phyloP scores from a whole-genome alignment of 1,139 yeast genomes.

The Arxiozyma telluris region DNA sequence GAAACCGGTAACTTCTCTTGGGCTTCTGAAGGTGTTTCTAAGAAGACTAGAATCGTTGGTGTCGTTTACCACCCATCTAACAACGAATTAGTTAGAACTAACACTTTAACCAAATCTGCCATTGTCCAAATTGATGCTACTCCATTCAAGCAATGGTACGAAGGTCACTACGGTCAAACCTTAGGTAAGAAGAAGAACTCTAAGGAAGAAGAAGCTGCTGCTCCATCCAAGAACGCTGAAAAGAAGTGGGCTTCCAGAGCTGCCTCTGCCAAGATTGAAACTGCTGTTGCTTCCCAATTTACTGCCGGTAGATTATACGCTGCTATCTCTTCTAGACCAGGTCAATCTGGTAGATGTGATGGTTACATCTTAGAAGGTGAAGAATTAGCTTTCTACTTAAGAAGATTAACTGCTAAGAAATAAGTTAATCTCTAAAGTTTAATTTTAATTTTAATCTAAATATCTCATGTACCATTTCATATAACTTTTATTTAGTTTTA shows the following conservation, averaged over 20 bases:
- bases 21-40: slow-evolving; percentile 98
- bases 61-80: slow-evolving; percentile 99
- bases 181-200: slow-evolving; percentile 63
- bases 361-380: slow-evolving; percentile 99
- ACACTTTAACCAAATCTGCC: slow-evolving; percentile 98
- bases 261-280: slow-evolving; percentile 73
- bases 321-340: slow-evolving; percentile 98
- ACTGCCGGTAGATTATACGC: slow-evolving; percentile 99
- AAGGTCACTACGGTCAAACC: slow-evolving; percentile 92
- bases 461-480: slow-evolving; percentile 10
- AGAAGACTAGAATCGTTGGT: slow-evolving; percentile 97
- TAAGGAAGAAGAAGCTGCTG: slow-evolving; percentile 45
- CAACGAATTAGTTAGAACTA: slow-evolving; percentile 99
- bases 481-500: slow-evolving; percentile 5
- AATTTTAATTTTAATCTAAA: slow-evolving; percentile 2
- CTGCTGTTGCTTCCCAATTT: slow-evolving; percentile 91
- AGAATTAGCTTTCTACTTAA: slow-evolving; percentile 99
- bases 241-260: slow-evolving; percentile 92
- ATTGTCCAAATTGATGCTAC: slow-evolving; percentile 99
- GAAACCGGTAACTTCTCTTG: slow-evolving; percentile 99
- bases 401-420: slow-evolving; percentile 99
- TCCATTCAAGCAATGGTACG: slow-evolving; percentile 99
- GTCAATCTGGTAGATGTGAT: slow-evolving; percentile 99
- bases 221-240: slow-evolving; percentile 75
- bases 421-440: slow-evolving; percentile 36